These are phyloP conservation scores for Gilbertella persicaria DNA, from an alignment of 371 early-diverging fungal species.

Conservation along the genomic window DNA sequence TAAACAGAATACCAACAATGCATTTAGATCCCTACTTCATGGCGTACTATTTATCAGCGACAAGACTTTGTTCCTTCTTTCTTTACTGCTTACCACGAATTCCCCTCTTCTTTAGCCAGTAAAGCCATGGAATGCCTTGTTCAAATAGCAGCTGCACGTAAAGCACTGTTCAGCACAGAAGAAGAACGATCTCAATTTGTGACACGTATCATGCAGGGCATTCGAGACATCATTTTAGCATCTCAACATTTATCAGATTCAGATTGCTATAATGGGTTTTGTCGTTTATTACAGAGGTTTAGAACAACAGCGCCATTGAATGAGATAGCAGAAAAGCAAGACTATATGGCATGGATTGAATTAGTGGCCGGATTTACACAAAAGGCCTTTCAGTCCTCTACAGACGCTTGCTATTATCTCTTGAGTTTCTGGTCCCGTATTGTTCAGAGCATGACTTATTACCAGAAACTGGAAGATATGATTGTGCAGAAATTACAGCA, in stretches of 20 bases:
- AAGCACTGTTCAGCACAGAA: conserved; percentile 77
- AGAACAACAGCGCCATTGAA: conserved; percentile 71
- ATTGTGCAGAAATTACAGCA: conserved; percentile 17
- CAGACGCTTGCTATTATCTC: conserved; percentile 67
- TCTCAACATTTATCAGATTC: conserved; percentile 61
- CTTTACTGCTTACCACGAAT: conserved; percentile 64
- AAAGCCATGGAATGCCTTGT: conserved; percentile 80
- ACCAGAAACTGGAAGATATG: conserved; percentile 25
- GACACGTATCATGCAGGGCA: conserved; percentile 64
- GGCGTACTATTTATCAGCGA: conserved; percentile 68
- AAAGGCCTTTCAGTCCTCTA: conserved; percentile 67
- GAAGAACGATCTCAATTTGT: conserved; percentile 63
- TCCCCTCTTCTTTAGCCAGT: conserved; percentile 39
- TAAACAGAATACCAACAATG: conserved; percentile 7
- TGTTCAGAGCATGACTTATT: conserved; percentile 57
- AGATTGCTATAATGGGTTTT: conserved; percentile 80
- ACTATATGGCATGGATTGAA: conserved; percentile 69
- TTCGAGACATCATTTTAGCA: conserved; percentile 56
- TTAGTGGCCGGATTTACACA: conserved; percentile 68
- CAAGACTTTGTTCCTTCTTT: conserved; percentile 60
- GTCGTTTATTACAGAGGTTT: conserved; percentile 77
- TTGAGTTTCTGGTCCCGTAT: conserved; percentile 83
- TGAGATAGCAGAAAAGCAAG: conserved; percentile 66
- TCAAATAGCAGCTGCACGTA: conserved; percentile 73
- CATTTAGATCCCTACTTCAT: conserved; percentile 65